Base-by-base conservation (phyloP, 164 flowering plant genomes). In the Stephania cephalantha region DNA sequence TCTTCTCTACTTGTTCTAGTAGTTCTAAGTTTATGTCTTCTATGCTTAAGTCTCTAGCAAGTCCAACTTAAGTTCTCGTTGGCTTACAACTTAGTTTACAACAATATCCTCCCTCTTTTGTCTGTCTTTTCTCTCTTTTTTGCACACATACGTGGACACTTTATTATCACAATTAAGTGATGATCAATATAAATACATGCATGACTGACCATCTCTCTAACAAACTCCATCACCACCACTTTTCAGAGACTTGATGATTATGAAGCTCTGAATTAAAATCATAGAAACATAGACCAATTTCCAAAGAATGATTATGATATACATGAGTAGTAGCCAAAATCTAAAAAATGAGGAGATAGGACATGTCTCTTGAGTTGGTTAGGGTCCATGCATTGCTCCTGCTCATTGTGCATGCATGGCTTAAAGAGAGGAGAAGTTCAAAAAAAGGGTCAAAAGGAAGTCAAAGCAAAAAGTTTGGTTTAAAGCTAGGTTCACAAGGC, bases 361-460 rank as follows among this genome's bases (percentile, higher is more conserved):
- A 76, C 79, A 79, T 63, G 76, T 73, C 81, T 76, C 69, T 67
- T 53, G 42, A 76, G 29, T 66, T 69, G 6, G 15, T 31, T 64
- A 44, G 78, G 78, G 11, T 76, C 76, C 81, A 73, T 76, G 75
- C 81, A 73, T 50, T 46, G 15, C n/a, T n/a, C 15, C 25, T 66
- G 29, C 46, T 52, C 73, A 77, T 80, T 73, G 83, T 86, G 74
- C 86, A 84, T 83, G 84, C 81, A 85, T 78, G 75, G 75, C 78
- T 18, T 74, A 69, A 52, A 65, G 69, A 74, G 68, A 73, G 73
- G 9, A 12, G 7, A 72, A 72, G 70, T 77, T 73, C 67, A 74
- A 76, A 67, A 61, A 75, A 68, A 10, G 22, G 85, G 85, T 82
- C 85, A 86, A 84, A 85, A 81, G 81, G 71, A 74, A 45, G 86